These are phyloP conservation scores for Psilocybe azurescens DNA, from an alignment of 768 basidiomycete species.

Conservation along the genomic window DNA sequence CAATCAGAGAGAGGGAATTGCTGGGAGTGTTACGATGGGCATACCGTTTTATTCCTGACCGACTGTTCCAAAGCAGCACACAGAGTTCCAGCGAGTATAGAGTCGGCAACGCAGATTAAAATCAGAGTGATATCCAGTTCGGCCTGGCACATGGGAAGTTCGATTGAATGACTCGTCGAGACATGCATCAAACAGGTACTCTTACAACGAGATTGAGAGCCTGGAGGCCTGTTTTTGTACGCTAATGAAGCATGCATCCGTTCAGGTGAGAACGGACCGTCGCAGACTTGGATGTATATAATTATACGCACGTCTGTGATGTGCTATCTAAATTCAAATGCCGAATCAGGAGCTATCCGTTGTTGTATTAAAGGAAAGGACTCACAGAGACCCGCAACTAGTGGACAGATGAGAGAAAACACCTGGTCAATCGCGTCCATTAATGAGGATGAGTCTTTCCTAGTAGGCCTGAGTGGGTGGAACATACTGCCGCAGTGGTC, in stretches of 20 bases:
- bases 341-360: no score
- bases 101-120: conserved; percentile 4
- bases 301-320: neutral
- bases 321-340: neutral
- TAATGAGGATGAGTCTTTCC: neutral
- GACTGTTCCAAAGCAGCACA: conserved; percentile 1
- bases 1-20: neutral
- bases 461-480: neutral
- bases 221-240: neutral
- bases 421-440: neutral
- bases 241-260: neutral
- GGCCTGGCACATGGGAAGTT: neutral
- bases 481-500: neutral
- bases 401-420: neutral
- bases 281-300: neutral
- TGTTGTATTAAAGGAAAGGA: neutral
- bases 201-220: conserved; percentile 2
- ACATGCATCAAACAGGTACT: neutral
- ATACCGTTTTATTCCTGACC: conserved; percentile 5
- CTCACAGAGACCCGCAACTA: conserved; percentile 2
- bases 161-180: neutral
- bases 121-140: neutral
- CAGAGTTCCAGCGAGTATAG: conserved; percentile 2
- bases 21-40: neutral
- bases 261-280: neutral